Conservation (phyloP, 768 basidiomycete genomes). For the Imleria badia region DNA sequence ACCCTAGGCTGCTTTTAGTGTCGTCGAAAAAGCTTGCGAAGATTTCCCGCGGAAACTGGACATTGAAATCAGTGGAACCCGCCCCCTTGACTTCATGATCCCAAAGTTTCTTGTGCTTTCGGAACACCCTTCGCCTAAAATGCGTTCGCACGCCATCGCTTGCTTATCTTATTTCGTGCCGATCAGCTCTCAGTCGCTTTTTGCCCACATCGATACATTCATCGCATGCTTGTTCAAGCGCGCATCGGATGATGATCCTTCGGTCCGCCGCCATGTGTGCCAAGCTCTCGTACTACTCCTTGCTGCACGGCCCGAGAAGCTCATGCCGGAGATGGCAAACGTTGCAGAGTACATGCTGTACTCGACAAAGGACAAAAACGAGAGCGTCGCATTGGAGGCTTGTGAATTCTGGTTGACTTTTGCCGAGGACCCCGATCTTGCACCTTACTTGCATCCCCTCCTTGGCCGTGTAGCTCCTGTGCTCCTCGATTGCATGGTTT, state of each 20-base stretch:
- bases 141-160: constrained; percentile 92
- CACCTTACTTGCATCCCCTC: constrained; percentile 79
- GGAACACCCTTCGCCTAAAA: constrained; percentile 82
- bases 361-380: constrained; percentile 96
- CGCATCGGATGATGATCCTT: constrained; percentile 91
- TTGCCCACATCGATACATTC: constrained; percentile 89
- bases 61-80: constrained; percentile 88
- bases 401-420: constrained; percentile 99
- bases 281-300: constrained; percentile 92
- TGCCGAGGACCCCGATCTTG: constrained; percentile 90
- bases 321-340: constrained; percentile 92
- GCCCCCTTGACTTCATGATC: constrained; percentile 94
- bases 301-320: constrained; percentile 90
- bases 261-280: constrained; percentile 93
- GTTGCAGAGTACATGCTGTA: constrained; percentile 99
- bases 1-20: constrained; percentile 83
- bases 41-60: constrained; percentile 96
- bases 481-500: constrained; percentile 96
- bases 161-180: constrained; percentile 93
- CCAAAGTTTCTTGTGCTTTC: constrained; percentile 91
- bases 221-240: constrained; percentile 93
- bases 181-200: constrained; percentile 82
- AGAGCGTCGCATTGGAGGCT: constrained; percentile 94
- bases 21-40: constrained; percentile 93
- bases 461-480: constrained; percentile 92